Base-by-base conservation (phyloP, 352 stramenopile genomes). In the Globisporangium abappressorium region DNA sequence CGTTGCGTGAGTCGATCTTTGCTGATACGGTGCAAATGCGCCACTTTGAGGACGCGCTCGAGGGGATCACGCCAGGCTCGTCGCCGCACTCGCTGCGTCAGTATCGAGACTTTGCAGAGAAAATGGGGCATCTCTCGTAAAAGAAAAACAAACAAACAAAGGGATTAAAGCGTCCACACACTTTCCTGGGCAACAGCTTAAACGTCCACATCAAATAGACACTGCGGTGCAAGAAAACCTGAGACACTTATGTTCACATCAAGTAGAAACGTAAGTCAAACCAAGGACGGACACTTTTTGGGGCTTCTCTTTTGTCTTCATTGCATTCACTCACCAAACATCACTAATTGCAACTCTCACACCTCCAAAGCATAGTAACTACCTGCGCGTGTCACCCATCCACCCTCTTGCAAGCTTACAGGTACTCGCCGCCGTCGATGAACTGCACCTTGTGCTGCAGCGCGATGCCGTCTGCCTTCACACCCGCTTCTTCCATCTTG, bases 371-470 rank as follows among this genome's bases (percentile, higher is more conserved):
- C 41, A 11, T 49, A 49, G 18, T 8, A 49, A 3, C 18, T 51
- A 24, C 43, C 18, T 9, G 43, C 22, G 43, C 43, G 1, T 51
- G 9, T 12, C 18, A 24, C 5, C 18, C 18, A n/a, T 6, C 18
- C 0, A 18, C 7, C 12, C 12, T 3, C 24, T 24, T 20, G 28
- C 2, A 7, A 0, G 6, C 46, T 65, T 71, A 84, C 26, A 91
- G 53, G 65, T 90, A 75, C 68, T 95, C 83, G n/a, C 85, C 87
- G 30, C 87, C 87, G 62, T 90, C 81, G 54, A 77, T 75, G 57
- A 95, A 79, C 54, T 80, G 72, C 46, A 95, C 87, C 70, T 91
- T 93, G 81, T 95, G 87, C 64, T 80, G 57, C 9, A 93, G 68
- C 3, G 76, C 70, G 41, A 89, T 81, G 65, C 85, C 85, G 46